Base-by-base conservation (phyloP, 805 yeast species). In the Zygotorulaspora sp. region DNA sequence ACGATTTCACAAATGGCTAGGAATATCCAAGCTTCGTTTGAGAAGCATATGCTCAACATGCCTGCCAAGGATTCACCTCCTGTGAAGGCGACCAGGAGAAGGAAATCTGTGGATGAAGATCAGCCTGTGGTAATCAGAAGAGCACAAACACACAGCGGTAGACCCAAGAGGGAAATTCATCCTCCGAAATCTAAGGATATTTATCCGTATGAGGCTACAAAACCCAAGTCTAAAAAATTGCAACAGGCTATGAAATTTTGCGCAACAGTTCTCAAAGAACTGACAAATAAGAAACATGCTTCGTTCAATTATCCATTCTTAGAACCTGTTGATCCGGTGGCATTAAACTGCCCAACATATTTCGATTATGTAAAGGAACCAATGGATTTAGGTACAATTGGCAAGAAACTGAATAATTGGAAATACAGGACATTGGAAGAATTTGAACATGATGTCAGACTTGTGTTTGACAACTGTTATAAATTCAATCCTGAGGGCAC, bases 181-280 rank as follows among this genome's bases (percentile, higher is more conserved):
- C 98, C 98, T 3, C 98, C 98, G 37, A 82, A 84, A 57, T 85
- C 96, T 21, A 86, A 86, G 57, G 97, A 92, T 58, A 77, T 89
- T 61, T 62, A 61, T 41, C 94, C 95, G 3, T 87, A 86, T 55
- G 96, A 88, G 55, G 78, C 78, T 37, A 43, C 54, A 21, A 55
- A 57, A 36, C 98, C 98, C 31, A 77, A 94, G 48, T 85, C 85
- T 65, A 89, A 90, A 75, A 90, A 87, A 68, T 79, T 71, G 57
- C 94, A 90, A 26, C 83, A 90, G 7, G 97, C 90, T 61, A 74
- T 92, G 58, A 74, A 89, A 55, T 92, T 82, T 63, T 86, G 95
- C 58, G 82, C 77, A 49, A 83, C 77, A 57, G 77, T 89, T 3
- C 63, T 92, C 39, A 85, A 83, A 58, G 98, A 92, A 53, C 68